Evolutionary conservation across 2,329 filamentous ascomycete species (phyloP), one percentile per base, ranked within the genome.

Genomic region (Neofusicoccum umdonicola): DNA sequence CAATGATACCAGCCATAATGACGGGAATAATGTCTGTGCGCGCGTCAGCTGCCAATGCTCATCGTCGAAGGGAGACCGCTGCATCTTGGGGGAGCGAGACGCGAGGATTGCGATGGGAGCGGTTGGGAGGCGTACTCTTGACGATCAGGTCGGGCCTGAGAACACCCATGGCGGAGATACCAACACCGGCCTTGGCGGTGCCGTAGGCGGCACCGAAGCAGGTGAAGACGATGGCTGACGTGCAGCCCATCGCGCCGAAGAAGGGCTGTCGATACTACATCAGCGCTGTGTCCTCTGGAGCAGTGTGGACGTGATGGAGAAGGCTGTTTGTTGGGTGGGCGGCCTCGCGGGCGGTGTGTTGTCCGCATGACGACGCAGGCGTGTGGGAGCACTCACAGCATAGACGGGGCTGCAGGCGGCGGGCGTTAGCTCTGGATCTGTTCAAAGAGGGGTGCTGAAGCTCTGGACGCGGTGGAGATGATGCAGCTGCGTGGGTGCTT

Each of bases 1-100:
- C 95, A 83, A 99, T 98, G 82, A 99, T 99, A 98, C 95, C 95
- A 86, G 95, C 95, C 95, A 99, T 99, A 89, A 99, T 97, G 82
- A 98, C 95, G 79, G 95, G 95, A 70, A 98, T 94, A 81, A 98
- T 97, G 87, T 97, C 94, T 98, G 64, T 54, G 56, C 41, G 45
- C 41, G 9, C 56, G 44, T 56, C n/a, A 64, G 66, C 67, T 68
- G 69, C 31, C 45, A n/a, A 45, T 27, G 22, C 12, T 41, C 39
- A 22, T 47, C 17, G 27, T 47, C 41, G 31, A 31, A 12, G 67
- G 12, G 37, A 37, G 47, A 52, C 67, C 65, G 22, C 45, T 41
- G 7, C 45, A 45, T 73, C 67, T 66, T 3, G 42, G n/a, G 35
- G 17, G 13, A 31, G 22, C 61, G 72, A 64, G 75, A 67, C 51